Evolutionary conservation across 1,284 basidiomycete species (phyloP).

Genomic region (Neotropicomus parvogracilis): DNA sequence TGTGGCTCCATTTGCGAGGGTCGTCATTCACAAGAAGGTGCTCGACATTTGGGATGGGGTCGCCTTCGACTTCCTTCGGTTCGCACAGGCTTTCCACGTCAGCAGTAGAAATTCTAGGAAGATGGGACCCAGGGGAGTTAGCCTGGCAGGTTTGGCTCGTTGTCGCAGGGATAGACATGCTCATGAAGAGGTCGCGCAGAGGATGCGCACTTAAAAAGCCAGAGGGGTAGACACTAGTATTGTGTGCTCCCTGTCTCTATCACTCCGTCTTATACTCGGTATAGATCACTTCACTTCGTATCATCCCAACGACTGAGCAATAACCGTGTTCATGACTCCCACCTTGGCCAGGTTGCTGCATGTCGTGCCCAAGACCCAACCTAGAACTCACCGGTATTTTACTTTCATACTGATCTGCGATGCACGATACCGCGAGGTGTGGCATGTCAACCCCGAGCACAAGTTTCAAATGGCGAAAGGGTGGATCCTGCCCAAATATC

Average conservation of each 20-base stretch:
- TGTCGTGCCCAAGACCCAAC: not conserved
- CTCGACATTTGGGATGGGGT: conserved; percentile 51
- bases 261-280: conserved; percentile 23
- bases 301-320: not conserved
- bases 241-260: conserved; percentile 9
- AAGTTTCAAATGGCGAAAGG: conserved; percentile 17
- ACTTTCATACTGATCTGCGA: not conserved
- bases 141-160: not conserved
- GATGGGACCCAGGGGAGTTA: not conserved
- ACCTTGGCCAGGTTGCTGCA: conserved; percentile 4
- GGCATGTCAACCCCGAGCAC: not conserved
- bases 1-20: conserved; percentile 67
- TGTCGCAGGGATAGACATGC: conserved; percentile 12
- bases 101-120: conserved; percentile 2
- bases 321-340: conserved; percentile 1
- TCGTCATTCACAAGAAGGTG: conserved; percentile 71
- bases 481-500: conserved; percentile 26
- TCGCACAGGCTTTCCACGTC: conserved; percentile 2
- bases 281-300: conserved; percentile 1
- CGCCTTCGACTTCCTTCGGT: conserved; percentile 6
- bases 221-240: not conserved
- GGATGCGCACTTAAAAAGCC: conserved; percentile 3
- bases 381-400: not conserved
- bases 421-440: not conserved
- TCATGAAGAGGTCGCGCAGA: conserved; percentile 6